These are phyloP conservation scores for Filobasidium floriforme DNA, from an alignment of 768 basidiomycete species.

Conservation along the genomic window DNA sequence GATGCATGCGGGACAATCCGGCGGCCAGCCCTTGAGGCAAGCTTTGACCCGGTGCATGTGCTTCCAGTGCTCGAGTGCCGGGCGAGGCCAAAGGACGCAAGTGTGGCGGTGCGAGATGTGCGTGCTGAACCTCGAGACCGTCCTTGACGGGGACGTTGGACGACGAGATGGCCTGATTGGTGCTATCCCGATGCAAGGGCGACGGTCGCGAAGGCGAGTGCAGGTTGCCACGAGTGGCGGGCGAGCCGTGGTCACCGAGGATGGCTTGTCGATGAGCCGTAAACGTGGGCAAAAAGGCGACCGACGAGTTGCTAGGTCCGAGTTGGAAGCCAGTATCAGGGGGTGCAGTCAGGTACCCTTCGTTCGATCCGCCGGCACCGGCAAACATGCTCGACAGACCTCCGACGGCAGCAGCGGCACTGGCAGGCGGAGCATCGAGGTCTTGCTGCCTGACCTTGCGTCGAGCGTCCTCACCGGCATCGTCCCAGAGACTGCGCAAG, in stretches of 20 bases:
- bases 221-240: conserved; percentile 14
- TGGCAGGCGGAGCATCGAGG: conserved; percentile 4
- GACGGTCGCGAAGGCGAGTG: conserved; percentile 17
- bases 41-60: conserved; percentile 83
- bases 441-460: conserved; percentile 8
- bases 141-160: conserved; percentile 1
- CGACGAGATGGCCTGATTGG: conserved; percentile 11
- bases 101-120: conserved; percentile 10
- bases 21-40: conserved; percentile 87
- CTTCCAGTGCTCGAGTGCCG: conserved; percentile 67
- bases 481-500: conserved; percentile 58
- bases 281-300: conserved; percentile 62
- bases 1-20: conserved; percentile 82
- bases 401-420: conserved; percentile 8
- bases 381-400: conserved; percentile 22
- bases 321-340: conserved; percentile 39
- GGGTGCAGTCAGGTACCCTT: neutral
- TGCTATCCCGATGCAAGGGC: conserved; percentile 17
- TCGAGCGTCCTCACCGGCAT: conserved; percentile 46
- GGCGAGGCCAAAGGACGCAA: conserved; percentile 46
- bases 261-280: conserved; percentile 11
- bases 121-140: conserved; percentile 9
- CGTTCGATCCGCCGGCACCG: neutral
- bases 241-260: conserved; percentile 2
- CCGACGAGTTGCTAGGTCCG: conserved; percentile 69